Evolutionary conservation across 306 rosid species (phyloP).

Genomic region (Citrullus amarus): DNA sequence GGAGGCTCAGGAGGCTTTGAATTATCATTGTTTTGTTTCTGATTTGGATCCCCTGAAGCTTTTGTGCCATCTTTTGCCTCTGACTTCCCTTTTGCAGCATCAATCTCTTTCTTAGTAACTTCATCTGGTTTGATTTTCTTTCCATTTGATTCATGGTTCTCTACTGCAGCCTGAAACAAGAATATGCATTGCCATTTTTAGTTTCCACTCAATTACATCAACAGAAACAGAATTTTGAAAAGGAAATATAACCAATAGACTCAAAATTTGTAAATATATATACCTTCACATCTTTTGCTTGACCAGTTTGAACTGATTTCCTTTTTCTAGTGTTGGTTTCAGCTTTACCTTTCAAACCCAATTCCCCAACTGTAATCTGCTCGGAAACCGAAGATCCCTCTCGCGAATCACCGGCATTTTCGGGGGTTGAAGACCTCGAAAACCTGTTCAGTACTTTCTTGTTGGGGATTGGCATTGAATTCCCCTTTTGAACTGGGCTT

Average conservation of each 20-base stretch:
- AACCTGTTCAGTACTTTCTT: conserved; percentile 21
- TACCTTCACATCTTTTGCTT: conserved; percentile 35
- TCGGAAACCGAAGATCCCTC: conserved; percentile 51
- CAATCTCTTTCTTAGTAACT: conserved; percentile 28
- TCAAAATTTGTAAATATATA: conserved; percentile 8
- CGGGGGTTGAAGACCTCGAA: conserved; percentile 36
- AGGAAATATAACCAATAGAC: neutral
- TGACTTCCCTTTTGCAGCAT: conserved; percentile 20
- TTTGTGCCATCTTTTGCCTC: conserved; percentile 16
- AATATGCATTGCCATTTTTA: neutral
- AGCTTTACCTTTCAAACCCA: conserved; percentile 19
- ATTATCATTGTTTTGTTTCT: conserved; percentile 28
- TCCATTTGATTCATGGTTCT: conserved; percentile 21
- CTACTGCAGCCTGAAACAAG: conserved; percentile 17
- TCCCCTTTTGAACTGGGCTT: conserved; percentile 4
- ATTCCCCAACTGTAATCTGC: conserved; percentile 34
- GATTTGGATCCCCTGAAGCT: conserved; percentile 13
- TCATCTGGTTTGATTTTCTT: conserved; percentile 35
- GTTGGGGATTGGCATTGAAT: conserved; percentile 8
- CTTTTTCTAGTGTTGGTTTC: conserved; percentile 25
- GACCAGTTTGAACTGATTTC: conserved; percentile 31
- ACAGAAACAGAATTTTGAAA: neutral
- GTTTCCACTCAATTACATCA: neutral
- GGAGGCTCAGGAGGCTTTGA: conserved; percentile 56
- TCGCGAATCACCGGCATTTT: conserved; percentile 33